A percentile compares a stretch with the other conserved stretches of the same genome.
Conservation (phyloP, 2,329 filamentous ascomycete species). For the Fusarium sp. region DNA sequence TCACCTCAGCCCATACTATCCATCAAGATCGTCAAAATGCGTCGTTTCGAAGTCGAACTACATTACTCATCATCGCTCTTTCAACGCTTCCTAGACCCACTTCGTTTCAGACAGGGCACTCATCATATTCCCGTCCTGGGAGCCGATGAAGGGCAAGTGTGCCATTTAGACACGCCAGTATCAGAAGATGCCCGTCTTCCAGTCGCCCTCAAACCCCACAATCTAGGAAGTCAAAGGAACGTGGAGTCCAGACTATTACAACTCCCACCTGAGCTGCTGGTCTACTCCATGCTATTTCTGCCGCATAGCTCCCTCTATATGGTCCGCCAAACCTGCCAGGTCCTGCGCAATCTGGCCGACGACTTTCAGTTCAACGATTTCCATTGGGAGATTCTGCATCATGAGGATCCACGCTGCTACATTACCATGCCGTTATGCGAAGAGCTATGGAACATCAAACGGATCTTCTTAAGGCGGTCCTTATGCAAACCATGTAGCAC, state of each 20-base stretch:
- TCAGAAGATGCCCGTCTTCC: neutral
- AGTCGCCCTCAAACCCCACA: neutral
- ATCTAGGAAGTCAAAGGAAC: rapidly evolving
- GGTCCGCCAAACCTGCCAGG: slow-evolving; percentile 1
- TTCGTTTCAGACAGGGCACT: neutral
- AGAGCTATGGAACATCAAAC: neutral
- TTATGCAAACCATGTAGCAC: neutral
- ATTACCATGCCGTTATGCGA: neutral
- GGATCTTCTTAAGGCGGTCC: neutral
- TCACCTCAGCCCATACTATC: too few relatives aligned
- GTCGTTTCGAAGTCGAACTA: neutral
- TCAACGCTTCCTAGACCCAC: too few relatives aligned
- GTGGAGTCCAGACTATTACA: neutral
- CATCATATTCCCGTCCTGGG: neutral
- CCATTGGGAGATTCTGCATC: neutral
- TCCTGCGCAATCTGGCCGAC: neutral
- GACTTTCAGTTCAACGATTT: neutral
- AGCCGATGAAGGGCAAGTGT: neutral
- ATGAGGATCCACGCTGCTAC: neutral
- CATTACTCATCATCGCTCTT: too few relatives aligned
- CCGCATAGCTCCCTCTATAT: slow-evolving; percentile 1
- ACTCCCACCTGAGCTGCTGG: neutral
- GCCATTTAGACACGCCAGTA: neutral
- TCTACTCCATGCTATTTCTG: neutral
- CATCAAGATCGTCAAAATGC: neutral